A percentile compares a stretch with the other conserved stretches of the same genome.
phyloP scores from a whole-genome alignment of 176 grass and related monocot genomes.

The Triticum dicoccoides region DNA sequence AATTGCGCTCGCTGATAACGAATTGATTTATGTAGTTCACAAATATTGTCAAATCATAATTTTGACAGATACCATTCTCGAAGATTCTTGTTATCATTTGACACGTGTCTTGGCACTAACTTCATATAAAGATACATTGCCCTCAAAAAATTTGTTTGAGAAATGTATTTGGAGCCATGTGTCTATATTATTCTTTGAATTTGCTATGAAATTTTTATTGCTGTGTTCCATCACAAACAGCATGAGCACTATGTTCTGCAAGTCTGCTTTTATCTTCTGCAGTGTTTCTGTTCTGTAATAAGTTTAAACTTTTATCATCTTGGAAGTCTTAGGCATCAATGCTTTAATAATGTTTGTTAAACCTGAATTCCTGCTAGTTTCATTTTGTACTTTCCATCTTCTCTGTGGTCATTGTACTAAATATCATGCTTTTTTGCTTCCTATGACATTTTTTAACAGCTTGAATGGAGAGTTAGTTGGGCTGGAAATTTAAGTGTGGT shows the following conservation, averaged over 20 bases:
- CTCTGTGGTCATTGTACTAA: conserved; percentile 2
- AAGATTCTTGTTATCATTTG: not conserved
- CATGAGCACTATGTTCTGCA: conserved; percentile 6
- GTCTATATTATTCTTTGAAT: conserved; percentile 1
- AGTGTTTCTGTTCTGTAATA: not conserved
- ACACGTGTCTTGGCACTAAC: not conserved
- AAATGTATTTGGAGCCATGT: conserved; percentile 5
- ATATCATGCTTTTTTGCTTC: not conserved
- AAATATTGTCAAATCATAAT: not conserved
- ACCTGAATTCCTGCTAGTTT: not conserved
- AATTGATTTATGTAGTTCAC: not conserved
- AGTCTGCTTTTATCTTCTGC: not conserved
- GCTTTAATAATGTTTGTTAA: not conserved
- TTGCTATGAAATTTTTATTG: conserved; percentile 1
- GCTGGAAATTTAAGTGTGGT: conserved; percentile 6
- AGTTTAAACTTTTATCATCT: conserved; percentile 7
- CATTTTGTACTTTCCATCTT: not conserved
- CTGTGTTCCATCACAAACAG: not conserved
- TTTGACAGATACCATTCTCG: not conserved
- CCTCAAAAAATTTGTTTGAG: not conserved
- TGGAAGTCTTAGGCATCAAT: not conserved
- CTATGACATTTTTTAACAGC: not conserved
- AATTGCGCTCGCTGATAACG: conserved; percentile 3
- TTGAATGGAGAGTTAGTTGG: not conserved
- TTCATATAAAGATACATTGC: not conserved